Evolutionary conservation across 2,329 filamentous ascomycete genomes (phyloP).

Genomic region (Diplodia seriata): DNA sequence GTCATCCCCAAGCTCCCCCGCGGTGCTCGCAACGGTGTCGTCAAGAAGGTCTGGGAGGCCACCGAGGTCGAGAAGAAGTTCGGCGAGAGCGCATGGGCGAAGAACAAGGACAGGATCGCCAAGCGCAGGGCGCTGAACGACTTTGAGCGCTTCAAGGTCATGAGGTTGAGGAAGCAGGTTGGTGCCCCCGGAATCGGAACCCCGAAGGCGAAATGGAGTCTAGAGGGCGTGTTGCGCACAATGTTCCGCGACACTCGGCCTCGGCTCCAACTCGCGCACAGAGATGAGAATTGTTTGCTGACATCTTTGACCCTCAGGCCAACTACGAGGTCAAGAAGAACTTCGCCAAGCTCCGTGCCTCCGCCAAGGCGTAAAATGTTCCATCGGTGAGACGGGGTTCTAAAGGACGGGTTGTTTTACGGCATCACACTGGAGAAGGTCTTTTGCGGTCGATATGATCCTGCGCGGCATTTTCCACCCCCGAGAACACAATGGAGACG

Average conservation of each 20-base stretch:
- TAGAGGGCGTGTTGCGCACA: not conserved
- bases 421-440: slow-evolving; percentile 41
- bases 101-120: slow-evolving; percentile 86
- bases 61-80: slow-evolving; percentile 91
- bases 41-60: slow-evolving; percentile 91
- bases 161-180: slow-evolving; percentile 99
- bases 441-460: slow-evolving; percentile 41
- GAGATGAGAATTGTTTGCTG: not conserved
- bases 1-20: slow-evolving; percentile 86
- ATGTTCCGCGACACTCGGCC: not conserved
- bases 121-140: slow-evolving; percentile 92
- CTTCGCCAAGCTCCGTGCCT: slow-evolving; percentile 77
- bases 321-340: slow-evolving; percentile 98
- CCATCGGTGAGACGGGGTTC: slow-evolving; percentile 35
- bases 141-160: slow-evolving; percentile 99
- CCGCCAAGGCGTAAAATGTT: slow-evolving; percentile 46
- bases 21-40: slow-evolving; percentile 78
- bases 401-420: slow-evolving; percentile 33
- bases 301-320: slow-evolving; percentile 54
- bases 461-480: slow-evolving; percentile 29
- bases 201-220: not conserved
- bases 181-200: slow-evolving; percentile 44
- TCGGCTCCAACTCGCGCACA: not conserved
- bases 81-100: slow-evolving; percentile 89
- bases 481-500: slow-evolving; percentile 32